phyloP scores from a whole-genome alignment of 1,284 basidiomycete genomes.

The Psilocybe mexicana region DNA sequence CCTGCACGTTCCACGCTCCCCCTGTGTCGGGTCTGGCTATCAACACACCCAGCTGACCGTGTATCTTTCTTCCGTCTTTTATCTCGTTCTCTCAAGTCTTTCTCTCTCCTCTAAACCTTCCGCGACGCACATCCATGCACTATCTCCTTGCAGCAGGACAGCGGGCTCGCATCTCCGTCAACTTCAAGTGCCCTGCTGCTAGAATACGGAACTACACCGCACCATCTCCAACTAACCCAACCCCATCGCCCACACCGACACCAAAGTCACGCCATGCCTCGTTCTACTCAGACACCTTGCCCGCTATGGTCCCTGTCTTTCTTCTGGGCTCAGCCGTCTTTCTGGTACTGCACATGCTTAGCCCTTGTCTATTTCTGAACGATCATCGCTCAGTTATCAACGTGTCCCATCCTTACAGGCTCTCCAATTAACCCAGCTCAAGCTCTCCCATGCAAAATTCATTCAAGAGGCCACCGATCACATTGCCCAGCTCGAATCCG shows the following conservation, averaged over 20 bases:
- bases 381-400: slow-evolving; percentile 2
- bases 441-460: slow-evolving; percentile 68
- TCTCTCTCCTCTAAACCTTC: neutral
- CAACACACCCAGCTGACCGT: neutral
- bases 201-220: slow-evolving; percentile 12
- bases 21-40: neutral
- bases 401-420: slow-evolving; percentile 41
- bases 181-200: slow-evolving; percentile 1
- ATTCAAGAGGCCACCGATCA: slow-evolving; percentile 57
- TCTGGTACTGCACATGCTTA: slow-evolving; percentile 47
- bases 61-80: neutral
- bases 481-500: slow-evolving; percentile 56
- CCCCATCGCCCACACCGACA: slow-evolving; percentile 2
- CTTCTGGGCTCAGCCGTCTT: slow-evolving; percentile 77
- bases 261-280: slow-evolving; percentile 53
- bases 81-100: neutral
- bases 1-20: neutral
- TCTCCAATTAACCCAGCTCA: slow-evolving; percentile 60
- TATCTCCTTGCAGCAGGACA: slow-evolving; percentile 14
- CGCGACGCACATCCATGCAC: slow-evolving; percentile 1
- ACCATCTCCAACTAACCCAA: neutral
- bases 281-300: slow-evolving; percentile 67
- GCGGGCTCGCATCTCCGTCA: slow-evolving; percentile 2
- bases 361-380: neutral
- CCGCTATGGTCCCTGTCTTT: slow-evolving; percentile 75